Evolutionary conservation across 2,329 filamentous ascomycete species (phyloP), one percentile per base, ranked within the genome.

Genomic region (Botrytis tulipae): DNA sequence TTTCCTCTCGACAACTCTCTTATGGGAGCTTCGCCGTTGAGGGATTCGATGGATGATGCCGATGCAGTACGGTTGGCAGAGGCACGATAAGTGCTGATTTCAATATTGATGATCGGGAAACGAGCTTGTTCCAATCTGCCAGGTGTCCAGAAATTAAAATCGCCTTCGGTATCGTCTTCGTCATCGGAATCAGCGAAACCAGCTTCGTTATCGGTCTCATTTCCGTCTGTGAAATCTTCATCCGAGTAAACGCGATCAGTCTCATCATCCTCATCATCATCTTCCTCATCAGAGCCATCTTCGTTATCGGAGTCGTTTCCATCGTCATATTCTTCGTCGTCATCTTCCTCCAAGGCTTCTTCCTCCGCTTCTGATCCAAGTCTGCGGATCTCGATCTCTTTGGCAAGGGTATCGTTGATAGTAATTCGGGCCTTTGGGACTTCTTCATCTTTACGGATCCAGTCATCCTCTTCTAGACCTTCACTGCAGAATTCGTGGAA

Each of bases 401-500:
- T 97, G 81, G 90, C 88, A 77, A 99, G 86, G 7, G 95, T 97
- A 81, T 98, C 96, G 77, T 92, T 90, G 76, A 99, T 91, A 6
- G 95, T 98, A 57, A 99, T 86, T 79, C 93, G 94, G 68, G 85
- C 46, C 88, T 87, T 12, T 37, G 76, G 87, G 86, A 48, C 88
- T 85, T 78, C 78, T 14, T 72, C 72, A 78, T 93, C 91, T 73
- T 92, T 90, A 25, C 85, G 85, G 44, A 97, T 93, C 96, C 96
- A 99, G 78, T 97, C 95, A 73, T 98, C 95, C 75, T 96, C 92
- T 74, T 93, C 90, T 59, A 92, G 87, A 73, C 90, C 87, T 68
- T 93, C 94, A 80, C 92, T 94, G 61, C 93, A 95, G 81, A 98
- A 98, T 79, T 97, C 95, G 81, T 98, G 93, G 80, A 98, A 98